These are phyloP conservation scores for Stylosanthes scabra DNA, from an alignment of 331 rosid genomes.

Conservation along the genomic window DNA sequence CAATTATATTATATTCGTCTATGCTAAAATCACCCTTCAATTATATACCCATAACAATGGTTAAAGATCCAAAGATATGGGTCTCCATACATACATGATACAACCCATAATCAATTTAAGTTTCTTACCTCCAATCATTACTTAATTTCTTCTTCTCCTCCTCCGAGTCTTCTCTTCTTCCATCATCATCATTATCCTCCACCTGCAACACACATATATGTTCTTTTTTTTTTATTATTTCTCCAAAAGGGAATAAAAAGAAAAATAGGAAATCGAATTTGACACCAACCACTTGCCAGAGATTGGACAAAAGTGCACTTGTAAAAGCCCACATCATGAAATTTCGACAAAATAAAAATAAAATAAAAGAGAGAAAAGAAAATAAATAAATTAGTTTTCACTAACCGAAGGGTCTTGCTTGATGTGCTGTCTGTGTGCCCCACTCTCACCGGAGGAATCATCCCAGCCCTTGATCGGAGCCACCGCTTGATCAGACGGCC, in stretches of 20 bases:
- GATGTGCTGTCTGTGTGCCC: conserved; percentile 45
- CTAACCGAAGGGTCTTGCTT: conserved; percentile 60
- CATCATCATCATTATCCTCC: conserved; percentile 33
- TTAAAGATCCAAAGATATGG: conserved; percentile 43
- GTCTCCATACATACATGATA: conserved; percentile 35
- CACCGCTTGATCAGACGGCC: conserved; percentile 56
- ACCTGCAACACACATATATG: conserved; percentile 35
- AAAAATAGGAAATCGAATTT: conserved; percentile 16
- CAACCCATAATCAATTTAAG: no score
- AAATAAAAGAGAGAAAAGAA: neutral
- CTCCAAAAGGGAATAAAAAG: neutral
- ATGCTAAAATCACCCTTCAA: no score
- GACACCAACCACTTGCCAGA: conserved; percentile 29
- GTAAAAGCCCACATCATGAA: conserved; percentile 36
- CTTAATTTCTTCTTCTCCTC: conserved; percentile 41
- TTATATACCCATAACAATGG: neutral
- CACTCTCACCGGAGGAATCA: conserved; percentile 43
- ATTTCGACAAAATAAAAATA: conserved; percentile 18
- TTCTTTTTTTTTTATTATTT: no score
- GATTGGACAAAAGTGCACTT: conserved; percentile 55
- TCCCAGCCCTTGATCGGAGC: conserved; percentile 53
- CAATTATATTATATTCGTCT: no score
- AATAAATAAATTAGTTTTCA: conserved; percentile 28
- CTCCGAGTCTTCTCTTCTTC: conserved; percentile 39
- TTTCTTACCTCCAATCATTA: conserved; percentile 63